These are phyloP conservation scores for Patellaria atrata DNA, from an alignment of 495 filamentous ascomycete species.

Conservation along the genomic window DNA sequence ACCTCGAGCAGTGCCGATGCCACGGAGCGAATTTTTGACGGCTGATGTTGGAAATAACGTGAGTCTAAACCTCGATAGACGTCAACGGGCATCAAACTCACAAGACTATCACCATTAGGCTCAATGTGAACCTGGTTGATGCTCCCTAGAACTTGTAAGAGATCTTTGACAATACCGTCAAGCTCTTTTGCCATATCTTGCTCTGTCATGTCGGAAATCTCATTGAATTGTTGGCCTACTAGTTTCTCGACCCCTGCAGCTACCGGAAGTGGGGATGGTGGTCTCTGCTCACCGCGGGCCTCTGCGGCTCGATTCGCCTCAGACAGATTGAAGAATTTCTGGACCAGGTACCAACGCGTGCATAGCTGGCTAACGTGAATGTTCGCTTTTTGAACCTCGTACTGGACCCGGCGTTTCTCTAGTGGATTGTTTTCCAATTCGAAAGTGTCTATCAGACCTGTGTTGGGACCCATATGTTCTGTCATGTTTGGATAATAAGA, in stretches of 20 bases:
- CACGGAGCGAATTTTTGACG: conserved; percentile 49
- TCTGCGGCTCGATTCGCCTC: conserved; percentile 18
- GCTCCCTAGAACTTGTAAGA: conserved; percentile 51
- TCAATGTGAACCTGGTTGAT: conserved; percentile 72
- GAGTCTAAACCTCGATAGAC: conserved; percentile 29
- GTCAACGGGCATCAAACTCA: conserved; percentile 23
- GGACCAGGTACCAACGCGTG: conserved; percentile 65
- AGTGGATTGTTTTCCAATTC: conserved; percentile 14
- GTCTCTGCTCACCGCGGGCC: conserved; percentile 6
- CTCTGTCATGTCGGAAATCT: conserved; percentile 31
- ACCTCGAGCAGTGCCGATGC: conserved; percentile 58
- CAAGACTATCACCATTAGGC: conserved; percentile 60
- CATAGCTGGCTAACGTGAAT: conserved; percentile 62
- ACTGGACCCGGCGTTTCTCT: conserved; percentile 46
- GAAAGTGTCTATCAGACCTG: conserved; percentile 8
- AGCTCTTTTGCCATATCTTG: conserved; percentile 50
- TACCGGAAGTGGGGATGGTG: conserved; percentile 16
- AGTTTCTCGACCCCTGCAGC: conserved; percentile 20
- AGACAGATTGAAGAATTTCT: conserved; percentile 45
- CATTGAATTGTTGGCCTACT: conserved; percentile 9
- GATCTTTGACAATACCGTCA: conserved; percentile 58
- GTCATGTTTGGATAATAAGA: conserved; percentile 18
- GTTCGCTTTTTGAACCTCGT: conserved; percentile 74
- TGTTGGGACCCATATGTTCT: conserved; percentile 11
- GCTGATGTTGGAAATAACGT: conserved; percentile 32